These are phyloP conservation scores for Vanilla planifolia DNA, from an alignment of 106 monocot species.

Conservation along the genomic window DNA sequence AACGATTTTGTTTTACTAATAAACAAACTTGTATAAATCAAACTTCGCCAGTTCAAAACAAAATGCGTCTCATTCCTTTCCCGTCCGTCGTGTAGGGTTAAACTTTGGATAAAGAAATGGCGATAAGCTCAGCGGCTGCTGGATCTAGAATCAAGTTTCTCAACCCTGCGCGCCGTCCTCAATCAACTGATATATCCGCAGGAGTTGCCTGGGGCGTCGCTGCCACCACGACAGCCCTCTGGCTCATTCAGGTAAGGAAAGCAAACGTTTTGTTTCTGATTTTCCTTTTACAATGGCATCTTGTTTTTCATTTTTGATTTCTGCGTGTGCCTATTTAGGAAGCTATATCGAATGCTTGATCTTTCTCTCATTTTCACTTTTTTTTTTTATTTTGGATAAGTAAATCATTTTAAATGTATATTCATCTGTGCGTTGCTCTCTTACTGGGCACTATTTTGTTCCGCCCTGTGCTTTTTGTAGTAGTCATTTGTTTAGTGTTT, in stretches of 20 bases:
- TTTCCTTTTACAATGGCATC: background rate
- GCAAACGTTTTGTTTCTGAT: background rate
- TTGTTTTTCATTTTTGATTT: background rate
- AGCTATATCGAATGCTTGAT: background rate
- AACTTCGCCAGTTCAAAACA: no score
- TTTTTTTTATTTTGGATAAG: no score
- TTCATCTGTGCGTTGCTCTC: no score
- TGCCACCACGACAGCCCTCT: slow-evolving; percentile 8
- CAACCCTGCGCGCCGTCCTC: slow-evolving; percentile 9
- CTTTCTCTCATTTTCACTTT: no score
- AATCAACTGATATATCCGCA: slow-evolving; percentile 15
- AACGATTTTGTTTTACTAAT: no score
- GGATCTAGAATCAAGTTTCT: slow-evolving; percentile 15
- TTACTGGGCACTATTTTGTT: no score
- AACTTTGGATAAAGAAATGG: slow-evolving; percentile 6
- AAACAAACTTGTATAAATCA: no score
- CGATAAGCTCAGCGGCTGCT: slow-evolving; percentile 4
- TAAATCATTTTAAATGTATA: no score
- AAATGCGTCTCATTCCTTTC: no score
- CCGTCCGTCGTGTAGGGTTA: no score
- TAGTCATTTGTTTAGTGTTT: no score
- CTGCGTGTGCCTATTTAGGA: background rate
- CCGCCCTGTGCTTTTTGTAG: no score
- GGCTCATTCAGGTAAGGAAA: slow-evolving; percentile 11
- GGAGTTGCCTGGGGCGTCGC: slow-evolving; percentile 17